These are phyloP conservation scores for Fusarium paranaense DNA, from an alignment of 2,329 filamentous ascomycete species.

Conservation along the genomic window DNA sequence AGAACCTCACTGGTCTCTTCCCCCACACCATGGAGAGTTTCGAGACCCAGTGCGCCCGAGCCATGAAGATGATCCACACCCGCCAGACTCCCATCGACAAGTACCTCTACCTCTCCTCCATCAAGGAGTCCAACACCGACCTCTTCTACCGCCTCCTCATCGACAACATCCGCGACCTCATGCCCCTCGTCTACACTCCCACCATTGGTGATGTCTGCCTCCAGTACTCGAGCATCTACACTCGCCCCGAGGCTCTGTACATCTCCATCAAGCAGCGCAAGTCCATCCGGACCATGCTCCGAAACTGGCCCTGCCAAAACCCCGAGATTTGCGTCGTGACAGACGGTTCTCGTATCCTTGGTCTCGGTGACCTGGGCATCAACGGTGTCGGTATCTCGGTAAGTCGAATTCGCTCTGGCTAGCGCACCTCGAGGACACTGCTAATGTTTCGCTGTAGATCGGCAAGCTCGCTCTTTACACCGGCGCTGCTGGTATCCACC, in stretches of 20 bases:
- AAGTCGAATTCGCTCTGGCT: slow-evolving; percentile 49
- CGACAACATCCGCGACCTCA: slow-evolving; percentile 80
- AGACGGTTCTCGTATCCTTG: slow-evolving; percentile 91
- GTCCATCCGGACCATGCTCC: slow-evolving; percentile 86
- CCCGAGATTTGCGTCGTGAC: slow-evolving; percentile 98
- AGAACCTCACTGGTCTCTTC: slow-evolving; percentile 75
- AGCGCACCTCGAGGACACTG: background rate
- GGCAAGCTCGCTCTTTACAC: slow-evolving; percentile 97
- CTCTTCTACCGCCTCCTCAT: slow-evolving; percentile 87
- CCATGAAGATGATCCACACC: slow-evolving; percentile 79
- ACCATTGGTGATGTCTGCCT: slow-evolving; percentile 96
- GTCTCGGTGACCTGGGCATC: slow-evolving; percentile 93
- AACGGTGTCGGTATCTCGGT: slow-evolving; percentile 98
- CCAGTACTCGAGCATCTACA: slow-evolving; percentile 96
- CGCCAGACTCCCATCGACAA: slow-evolving; percentile 81
- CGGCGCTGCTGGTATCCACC: slow-evolving; percentile 93
- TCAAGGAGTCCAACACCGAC: slow-evolving; percentile 82
- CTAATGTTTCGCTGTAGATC: slow-evolving; percentile 63
- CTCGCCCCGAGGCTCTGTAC: slow-evolving; percentile 94
- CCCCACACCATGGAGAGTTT: slow-evolving; percentile 72
- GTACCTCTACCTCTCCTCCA: slow-evolving; percentile 82
- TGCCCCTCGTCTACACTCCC: slow-evolving; percentile 87
- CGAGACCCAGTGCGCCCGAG: slow-evolving; percentile 71
- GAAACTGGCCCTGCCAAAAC: slow-evolving; percentile 90
- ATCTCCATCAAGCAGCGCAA: slow-evolving; percentile 95